Conservation (phyloP, 108 stramenopile species). For the Nitzschia sp. region DNA sequence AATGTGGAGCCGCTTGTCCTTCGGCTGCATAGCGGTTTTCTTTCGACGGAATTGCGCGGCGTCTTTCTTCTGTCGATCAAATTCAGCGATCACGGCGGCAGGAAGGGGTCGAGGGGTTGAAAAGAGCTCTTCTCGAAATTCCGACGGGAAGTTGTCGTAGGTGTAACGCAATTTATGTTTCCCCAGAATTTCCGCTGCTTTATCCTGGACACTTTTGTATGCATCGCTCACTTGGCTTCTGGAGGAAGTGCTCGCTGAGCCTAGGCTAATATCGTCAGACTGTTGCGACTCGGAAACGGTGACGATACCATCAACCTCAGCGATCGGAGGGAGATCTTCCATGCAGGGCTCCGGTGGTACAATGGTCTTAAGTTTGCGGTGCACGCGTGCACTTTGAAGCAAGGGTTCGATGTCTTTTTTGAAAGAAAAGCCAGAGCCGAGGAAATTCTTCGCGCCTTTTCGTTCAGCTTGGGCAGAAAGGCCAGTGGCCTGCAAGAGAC, state of each 20-base stretch:
- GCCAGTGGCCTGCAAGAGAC: constrained; percentile 30
- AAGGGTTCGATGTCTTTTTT: constrained; percentile 57
- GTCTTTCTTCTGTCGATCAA: constrained; percentile 83
- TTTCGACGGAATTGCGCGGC: constrained; percentile 74
- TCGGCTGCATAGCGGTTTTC: constrained; percentile 22
- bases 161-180: constrained; percentile 47
- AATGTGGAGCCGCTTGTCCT: constrained; percentile 33
- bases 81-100: constrained; percentile 82
- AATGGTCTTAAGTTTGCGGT: constrained; percentile 79
- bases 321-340: constrained; percentile 54
- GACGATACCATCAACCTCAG: constrained; percentile 22
- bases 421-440: background rate
- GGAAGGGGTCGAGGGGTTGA: constrained; percentile 76
- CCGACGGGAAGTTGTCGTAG: constrained; percentile 75
- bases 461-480: constrained; percentile 3
- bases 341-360: constrained; percentile 80
- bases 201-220: constrained; percentile 45
- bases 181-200: constrained; percentile 50
- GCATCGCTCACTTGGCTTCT: constrained; percentile 28
- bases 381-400: constrained; percentile 72
- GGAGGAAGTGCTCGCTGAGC: constrained; percentile 42
- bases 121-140: constrained; percentile 65
- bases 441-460: background rate
- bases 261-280: constrained; percentile 46
- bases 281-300: background rate